Base-by-base conservation (phyloP, 352 stramenopile genomes). In the Plasmopara halstedii region DNA sequence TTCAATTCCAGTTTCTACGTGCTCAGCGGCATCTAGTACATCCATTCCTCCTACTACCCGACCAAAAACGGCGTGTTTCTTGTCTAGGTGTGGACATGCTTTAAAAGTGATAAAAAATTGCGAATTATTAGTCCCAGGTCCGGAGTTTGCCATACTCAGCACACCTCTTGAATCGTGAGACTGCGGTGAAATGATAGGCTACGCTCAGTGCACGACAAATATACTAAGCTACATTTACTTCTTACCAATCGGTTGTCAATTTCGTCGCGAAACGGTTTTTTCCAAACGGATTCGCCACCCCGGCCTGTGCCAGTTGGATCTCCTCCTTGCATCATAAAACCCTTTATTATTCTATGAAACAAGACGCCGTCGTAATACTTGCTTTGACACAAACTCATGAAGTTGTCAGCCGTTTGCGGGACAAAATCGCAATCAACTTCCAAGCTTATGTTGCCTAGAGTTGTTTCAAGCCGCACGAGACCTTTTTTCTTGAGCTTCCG, bases 401-500 rank as follows among this genome's bases (percentile, higher is more conserved):
- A 99, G 53, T 99, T 99, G 65, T 97, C 94, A 9, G 85, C 74
- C 0, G 95, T 98, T 35, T 94, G 73, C 15, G 95, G 95, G 15
- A 95, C 93, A 46, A 99, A 95, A 62, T 99, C 94, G 58, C 86
- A 97, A 68, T 98, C 88, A 26, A 99, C 64, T 54, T 94, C 93
- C 20, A 99, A 46, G 49, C 98, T 96, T 26, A 99, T 83, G 41
- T 95, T 79, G 27, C 96, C 96, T 34, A 95, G 55, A 20, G 74
- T 97, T 5, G 95, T 98, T 47, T 94, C 75, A 15, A 99, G 69
- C 17, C 88, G 82, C n/a, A 98, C 95, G 50, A 98, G 96, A 2
- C 94, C 95, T 68, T 99, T 99, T 67, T 97, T 96, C 62, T 96
- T 97, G 42, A 97, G 72, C 27, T 76, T 76, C 31, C 78, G 73